Base-by-base conservation (phyloP, 805 yeast genomes). In the Barnettozyma wickerhamii region DNA sequence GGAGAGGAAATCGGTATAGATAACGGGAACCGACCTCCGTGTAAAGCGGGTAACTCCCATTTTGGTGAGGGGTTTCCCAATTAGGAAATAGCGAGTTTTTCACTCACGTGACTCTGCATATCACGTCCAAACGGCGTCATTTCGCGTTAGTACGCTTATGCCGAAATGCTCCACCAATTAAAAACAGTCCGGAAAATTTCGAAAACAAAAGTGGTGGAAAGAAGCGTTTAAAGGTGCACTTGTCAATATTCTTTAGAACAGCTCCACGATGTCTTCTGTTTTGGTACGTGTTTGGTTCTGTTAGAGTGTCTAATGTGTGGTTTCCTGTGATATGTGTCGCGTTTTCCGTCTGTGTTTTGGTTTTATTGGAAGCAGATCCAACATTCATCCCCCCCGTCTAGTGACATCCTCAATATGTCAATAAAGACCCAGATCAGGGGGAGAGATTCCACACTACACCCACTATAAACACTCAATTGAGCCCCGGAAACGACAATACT, bases 261-360 rank as follows among this genome's bases (percentile, higher is more conserved):
- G 36, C 21, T 28, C 28, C 44, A 43, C 28, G 29, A 43, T 43
- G 47, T 43, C 47, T 40, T 43, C 47, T 40, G 44, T 40, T 38
- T 43, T 43, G 37, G 47, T 43, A 37, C 6, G 47, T 43, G 13
- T 5, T 13, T n/a, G n/a, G n/a, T n/a, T n/a, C n/a, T n/a, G n/a
- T n/a, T n/a, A n/a, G n/a, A n/a, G n/a, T n/a, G n/a, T n/a, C n/a
- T n/a, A n/a, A n/a, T n/a, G n/a, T n/a, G n/a, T n/a, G n/a, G n/a
- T n/a, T n/a, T n/a, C n/a, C n/a, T n/a, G n/a, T n/a, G n/a, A n/a
- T n/a, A n/a, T n/a, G n/a, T n/a, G n/a, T n/a, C n/a, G n/a, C n/a
- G n/a, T n/a, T n/a, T n/a, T n/a, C n/a, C n/a, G n/a, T n/a, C n/a
- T n/a, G n/a, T n/a, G n/a, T n/a, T n/a, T n/a, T n/a, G n/a, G n/a